Conservation (phyloP, 768 basidiomycete species). For the Termitomyces sp. region DNA sequence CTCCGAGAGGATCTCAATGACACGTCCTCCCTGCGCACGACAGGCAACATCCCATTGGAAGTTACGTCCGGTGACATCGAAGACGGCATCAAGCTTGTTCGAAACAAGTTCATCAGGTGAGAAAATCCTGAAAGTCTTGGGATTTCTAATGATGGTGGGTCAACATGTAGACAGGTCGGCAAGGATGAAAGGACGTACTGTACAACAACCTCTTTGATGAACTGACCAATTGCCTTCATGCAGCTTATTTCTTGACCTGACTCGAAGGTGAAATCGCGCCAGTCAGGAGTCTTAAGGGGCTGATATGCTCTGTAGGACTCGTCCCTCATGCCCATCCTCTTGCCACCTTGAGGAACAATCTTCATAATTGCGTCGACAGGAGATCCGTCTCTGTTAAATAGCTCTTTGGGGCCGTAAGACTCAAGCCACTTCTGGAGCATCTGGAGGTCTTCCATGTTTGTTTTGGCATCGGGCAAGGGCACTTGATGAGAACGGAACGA, state of each 20-base stretch:
- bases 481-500: conserved; percentile 88
- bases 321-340: conserved; percentile 64
- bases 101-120: conserved; percentile 86
- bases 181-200: conserved; percentile 29
- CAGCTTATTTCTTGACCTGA: conserved; percentile 63
- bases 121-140: conserved; percentile 78
- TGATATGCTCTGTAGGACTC: conserved; percentile 60
- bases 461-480: conserved; percentile 71
- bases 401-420: conserved; percentile 62
- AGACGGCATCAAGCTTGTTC: conserved; percentile 82
- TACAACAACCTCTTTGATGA: conserved; percentile 50
- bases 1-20: conserved; percentile 86
- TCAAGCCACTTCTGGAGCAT: conserved; percentile 67
- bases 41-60: conserved; percentile 80
- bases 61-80: conserved; percentile 63
- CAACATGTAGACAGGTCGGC: not conserved
- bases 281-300: conserved; percentile 61
- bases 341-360: conserved; percentile 50
- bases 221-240: conserved; percentile 65
- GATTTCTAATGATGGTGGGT: conserved; percentile 47
- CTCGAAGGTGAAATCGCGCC: conserved; percentile 47
- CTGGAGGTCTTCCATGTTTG: conserved; percentile 53
- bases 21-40: conserved; percentile 69
- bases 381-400: conserved; percentile 52
- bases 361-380: conserved; percentile 53